These are phyloP conservation scores for Coprinopsis marcescibilis DNA, from an alignment of 768 basidiomycete species.

Conservation along the genomic window DNA sequence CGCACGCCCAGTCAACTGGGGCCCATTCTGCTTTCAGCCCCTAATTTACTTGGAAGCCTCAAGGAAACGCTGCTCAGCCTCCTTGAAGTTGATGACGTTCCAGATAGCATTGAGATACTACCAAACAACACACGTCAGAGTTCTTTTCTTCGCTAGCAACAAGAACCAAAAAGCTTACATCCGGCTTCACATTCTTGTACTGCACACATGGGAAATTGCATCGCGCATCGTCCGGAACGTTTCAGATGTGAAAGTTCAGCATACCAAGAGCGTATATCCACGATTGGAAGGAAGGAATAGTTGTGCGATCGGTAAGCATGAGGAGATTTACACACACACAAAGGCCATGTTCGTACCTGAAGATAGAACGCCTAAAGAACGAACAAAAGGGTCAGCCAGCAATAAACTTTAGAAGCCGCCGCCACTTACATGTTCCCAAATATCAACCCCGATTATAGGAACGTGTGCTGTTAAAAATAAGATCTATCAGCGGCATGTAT, in stretches of 20 bases:
- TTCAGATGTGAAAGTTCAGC: not conserved
- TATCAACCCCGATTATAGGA: slow-evolving; percentile 93
- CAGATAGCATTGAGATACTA: slow-evolving; percentile 88
- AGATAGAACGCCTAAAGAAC: slow-evolving; percentile 69
- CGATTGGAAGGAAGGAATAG: too few species aligned
- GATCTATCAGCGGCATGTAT: slow-evolving; percentile 33
- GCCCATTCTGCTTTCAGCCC: too few species aligned
- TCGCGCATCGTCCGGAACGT: too few species aligned
- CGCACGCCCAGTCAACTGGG: too few species aligned
- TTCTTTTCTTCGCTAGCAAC: not conserved
- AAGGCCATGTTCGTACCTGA: slow-evolving; percentile 32
- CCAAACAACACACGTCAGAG: not conserved
- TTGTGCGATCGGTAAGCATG: too few species aligned
- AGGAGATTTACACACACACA: too few species aligned
- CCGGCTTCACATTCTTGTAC: slow-evolving; percentile 91
- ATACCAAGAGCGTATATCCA: not conserved
- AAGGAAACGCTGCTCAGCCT: slow-evolving; percentile 55
- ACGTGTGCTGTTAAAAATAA: slow-evolving; percentile 67
- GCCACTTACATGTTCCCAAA: slow-evolving; percentile 74
- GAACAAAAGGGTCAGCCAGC: not conserved
- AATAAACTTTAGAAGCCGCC: not conserved
- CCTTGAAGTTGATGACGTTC: slow-evolving; percentile 87
- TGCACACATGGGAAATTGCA: too few species aligned
- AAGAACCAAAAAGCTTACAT: slow-evolving; percentile 48
- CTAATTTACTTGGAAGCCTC: slow-evolving; percentile 22